phyloP scores from a whole-genome alignment of 1,139 yeast genomes.

The Citeromyces hawaiiensis region DNA sequence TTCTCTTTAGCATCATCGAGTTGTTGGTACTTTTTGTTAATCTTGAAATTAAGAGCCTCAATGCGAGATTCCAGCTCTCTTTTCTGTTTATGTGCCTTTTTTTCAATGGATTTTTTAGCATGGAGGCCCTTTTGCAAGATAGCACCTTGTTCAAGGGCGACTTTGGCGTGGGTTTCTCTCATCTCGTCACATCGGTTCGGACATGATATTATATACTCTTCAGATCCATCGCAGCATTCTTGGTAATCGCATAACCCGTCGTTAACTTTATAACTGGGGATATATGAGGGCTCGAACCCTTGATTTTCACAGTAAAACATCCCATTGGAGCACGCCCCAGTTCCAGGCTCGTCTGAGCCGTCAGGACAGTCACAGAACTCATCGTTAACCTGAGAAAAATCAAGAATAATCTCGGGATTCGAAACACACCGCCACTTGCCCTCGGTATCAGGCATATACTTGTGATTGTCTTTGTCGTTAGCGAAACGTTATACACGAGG shows the following conservation, averaged over 20 bases:
- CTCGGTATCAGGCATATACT: conserved; percentile 37
- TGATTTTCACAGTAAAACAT: conserved; percentile 65
- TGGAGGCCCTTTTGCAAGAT: conserved; percentile 20
- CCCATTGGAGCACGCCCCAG: conserved; percentile 61
- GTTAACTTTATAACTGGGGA: conserved; percentile 53
- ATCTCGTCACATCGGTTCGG: conserved; percentile 44
- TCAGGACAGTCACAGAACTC: conserved; percentile 95
- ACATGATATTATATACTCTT: conserved; percentile 44
- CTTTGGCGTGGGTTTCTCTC: conserved; percentile 19
- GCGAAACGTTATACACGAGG: too few species aligned
- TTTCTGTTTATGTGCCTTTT: conserved; percentile 13
- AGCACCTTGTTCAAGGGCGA: conserved; percentile 14
- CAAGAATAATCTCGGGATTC: conserved; percentile 47
- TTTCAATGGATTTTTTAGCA: conserved; percentile 11
- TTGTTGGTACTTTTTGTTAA: conserved; percentile 6
- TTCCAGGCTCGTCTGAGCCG: conserved; percentile 96
- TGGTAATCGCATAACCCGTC: conserved; percentile 94
- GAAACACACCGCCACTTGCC: conserved; percentile 59
- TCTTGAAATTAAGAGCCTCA: conserved; percentile 7
- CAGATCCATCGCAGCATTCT: conserved; percentile 89
- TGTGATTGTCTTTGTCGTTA: conserved; percentile 18
- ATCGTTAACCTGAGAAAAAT: conserved; percentile 63
- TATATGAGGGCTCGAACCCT: conserved; percentile 47
- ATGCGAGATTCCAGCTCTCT: conserved; percentile 5
- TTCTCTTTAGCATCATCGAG: conserved; percentile 1